Evolutionary conservation across 1,284 basidiomycete genomes (phyloP).

Genomic region (Boletus smithii): DNA sequence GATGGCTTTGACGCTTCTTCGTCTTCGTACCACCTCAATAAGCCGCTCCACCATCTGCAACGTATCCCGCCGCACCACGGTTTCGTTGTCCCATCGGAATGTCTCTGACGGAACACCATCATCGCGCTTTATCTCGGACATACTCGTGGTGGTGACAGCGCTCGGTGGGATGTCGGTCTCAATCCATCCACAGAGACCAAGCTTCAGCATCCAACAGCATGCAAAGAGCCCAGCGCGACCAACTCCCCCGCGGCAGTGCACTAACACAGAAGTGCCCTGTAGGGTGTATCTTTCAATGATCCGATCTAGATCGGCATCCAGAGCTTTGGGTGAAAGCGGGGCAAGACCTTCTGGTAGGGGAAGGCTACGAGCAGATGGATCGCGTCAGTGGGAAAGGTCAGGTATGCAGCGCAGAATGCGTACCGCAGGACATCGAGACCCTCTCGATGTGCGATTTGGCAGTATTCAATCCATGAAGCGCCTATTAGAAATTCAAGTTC

Average conservation of each 20-base stretch:
- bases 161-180: constrained; percentile 26
- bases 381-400: constrained; percentile 2
- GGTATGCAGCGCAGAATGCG: not conserved
- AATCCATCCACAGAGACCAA: constrained; percentile 80
- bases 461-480: constrained; percentile 79
- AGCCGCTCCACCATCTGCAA: constrained; percentile 70
- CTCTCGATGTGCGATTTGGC: constrained; percentile 54
- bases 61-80: constrained; percentile 42
- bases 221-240: constrained; percentile 92
- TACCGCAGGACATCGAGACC: constrained; percentile 76
- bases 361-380: constrained; percentile 45
- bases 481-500: constrained; percentile 80
- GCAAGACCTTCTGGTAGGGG: constrained; percentile 92
- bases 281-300: constrained; percentile 78
- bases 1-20: constrained; percentile 82
- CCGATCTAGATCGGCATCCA: constrained; percentile 70
- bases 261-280: constrained; percentile 71
- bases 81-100: constrained; percentile 19
- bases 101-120: not conserved
- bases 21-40: constrained; percentile 68
- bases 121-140: constrained; percentile 9
- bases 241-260: constrained; percentile 94
- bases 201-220: constrained; percentile 89
- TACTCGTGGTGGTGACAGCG: not conserved
- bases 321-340: constrained; percentile 59